Evolutionary conservation across 805 yeast genomes (phyloP).

Genomic region (Tetrapisispora nanseiensis): DNA sequence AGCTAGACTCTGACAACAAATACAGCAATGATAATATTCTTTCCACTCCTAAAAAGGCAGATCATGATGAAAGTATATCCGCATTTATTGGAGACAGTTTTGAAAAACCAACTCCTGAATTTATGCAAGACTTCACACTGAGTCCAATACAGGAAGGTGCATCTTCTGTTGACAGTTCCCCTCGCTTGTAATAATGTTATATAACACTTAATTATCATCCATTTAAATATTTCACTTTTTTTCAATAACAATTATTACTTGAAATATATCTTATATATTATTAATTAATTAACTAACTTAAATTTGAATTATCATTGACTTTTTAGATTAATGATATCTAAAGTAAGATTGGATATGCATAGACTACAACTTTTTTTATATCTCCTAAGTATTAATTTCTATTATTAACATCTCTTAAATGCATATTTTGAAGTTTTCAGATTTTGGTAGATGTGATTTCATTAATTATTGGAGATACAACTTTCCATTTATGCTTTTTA

Average conservation of each 20-base stretch:
- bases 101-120: constrained; percentile 21
- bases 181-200: constrained; percentile 7
- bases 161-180: constrained; percentile 25
- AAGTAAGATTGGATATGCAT: no score
- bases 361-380: no score
- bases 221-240: no score
- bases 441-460: not conserved
- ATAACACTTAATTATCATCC: no score
- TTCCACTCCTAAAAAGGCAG: not conserved
- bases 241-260: no score
- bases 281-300: no score
- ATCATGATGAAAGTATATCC: not conserved
- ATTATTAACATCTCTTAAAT: no score
- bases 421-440: no score
- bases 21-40: not conserved
- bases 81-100: constrained; percentile 3
- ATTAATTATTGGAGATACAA: not conserved
- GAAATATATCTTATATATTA: no score
- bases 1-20: not conserved
- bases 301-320: no score
- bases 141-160: constrained; percentile 25
- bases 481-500: not conserved
- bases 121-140: constrained; percentile 7
- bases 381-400: no score
- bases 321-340: no score